Base-by-base conservation (phyloP, 2,329 filamentous ascomycete genomes). In the Samsoniella hepiali region DNA sequence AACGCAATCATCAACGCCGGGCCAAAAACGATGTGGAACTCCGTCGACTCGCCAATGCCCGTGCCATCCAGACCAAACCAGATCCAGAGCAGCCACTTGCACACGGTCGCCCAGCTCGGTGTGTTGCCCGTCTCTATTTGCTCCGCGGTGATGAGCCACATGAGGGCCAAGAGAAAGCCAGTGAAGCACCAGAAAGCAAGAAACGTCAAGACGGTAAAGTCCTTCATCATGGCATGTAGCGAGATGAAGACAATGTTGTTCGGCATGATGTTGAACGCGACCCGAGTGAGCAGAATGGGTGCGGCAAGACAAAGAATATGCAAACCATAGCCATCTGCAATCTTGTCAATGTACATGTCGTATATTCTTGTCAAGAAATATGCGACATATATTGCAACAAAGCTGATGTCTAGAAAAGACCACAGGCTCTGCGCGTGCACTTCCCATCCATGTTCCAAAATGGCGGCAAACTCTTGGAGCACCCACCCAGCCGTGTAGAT, bases 41-140 rank as follows among this genome's bases (percentile, higher is more conserved):
- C 82, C 9, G 75, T 76, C 2, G 78, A 78, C 64, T 79, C 76
- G 64, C 82, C 78, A 53, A 83, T 82, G 11, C 81, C 81, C 5
- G 81, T 82, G 29, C 81, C 89, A 65, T 91, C 89, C 1, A 91
- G 82, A 1, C 89, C 89, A 68, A 91, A 91, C 89, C 89, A 91
- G 68, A 91, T 89, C 86, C 87, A 91, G 3, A 91, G 79, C 82
- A 91, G 89, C 89, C 89, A 91, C 73, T 91, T 91, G 38, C 83
- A 83, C 57, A 91, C 88, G 0, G 87, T 88, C 36, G 75, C 72
- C 77, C 77, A 80, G 44, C 70, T 72, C 2, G 75, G 74, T 29
- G 71, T 67, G 64, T 75, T 64, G 64, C 72, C 65, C 17, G 66
- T 66, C 36, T 68, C 72, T 27, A 54, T 29, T 69, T 67, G 57